Base-by-base conservation (phyloP, 805 yeast species). In the Metschnikowia drakensbergensis region DNA sequence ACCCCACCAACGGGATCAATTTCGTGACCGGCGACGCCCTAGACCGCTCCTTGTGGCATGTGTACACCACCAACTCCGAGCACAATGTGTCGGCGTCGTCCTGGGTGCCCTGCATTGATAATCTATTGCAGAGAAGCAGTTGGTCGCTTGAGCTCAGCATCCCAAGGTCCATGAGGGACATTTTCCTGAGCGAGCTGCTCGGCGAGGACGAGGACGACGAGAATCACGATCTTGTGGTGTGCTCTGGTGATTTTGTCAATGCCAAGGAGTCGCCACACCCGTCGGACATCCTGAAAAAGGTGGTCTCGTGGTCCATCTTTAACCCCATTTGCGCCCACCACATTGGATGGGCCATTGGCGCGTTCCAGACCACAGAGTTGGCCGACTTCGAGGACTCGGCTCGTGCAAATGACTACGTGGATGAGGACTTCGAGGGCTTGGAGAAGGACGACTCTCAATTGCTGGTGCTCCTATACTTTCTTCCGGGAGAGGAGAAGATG, bases 31-130 rank as follows among this genome's bases (percentile, higher is more conserved):
- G 83, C 8, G 63, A 66, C 8, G 71, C 76, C 41, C 71, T 83
- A 1, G 72, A 74, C 53, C 63, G 74, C 49, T 65, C 71, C 32
- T 67, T 69, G 41, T 89, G 96, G 96, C 94, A 85, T 59, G 95
- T 88, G 2, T 90, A 86, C 65, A 92, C 98, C 0, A 74, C 81
- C 1, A 91, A 92, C 60, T 76, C 88, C 4, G 90, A 88, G 28
- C 67, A 84, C 39, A 88, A 89, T 13, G 76, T 86, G 3, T 81
- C 94, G 11, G 87, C 98, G 0, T 88, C 96, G 2, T 85, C 90
- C n/a, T 94, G 99, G 99, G 86, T 94, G 42, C 99, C 99, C 0
- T 94, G 99, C 62, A 77, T 94, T 5, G 97, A 94, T 54, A 87
- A 85, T 39, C 65, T 90, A 30, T 85, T 91, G 79, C 97, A 90